phyloP scores from a whole-genome alignment of 1,284 basidiomycete genomes.

The Puccinia coronata region DNA sequence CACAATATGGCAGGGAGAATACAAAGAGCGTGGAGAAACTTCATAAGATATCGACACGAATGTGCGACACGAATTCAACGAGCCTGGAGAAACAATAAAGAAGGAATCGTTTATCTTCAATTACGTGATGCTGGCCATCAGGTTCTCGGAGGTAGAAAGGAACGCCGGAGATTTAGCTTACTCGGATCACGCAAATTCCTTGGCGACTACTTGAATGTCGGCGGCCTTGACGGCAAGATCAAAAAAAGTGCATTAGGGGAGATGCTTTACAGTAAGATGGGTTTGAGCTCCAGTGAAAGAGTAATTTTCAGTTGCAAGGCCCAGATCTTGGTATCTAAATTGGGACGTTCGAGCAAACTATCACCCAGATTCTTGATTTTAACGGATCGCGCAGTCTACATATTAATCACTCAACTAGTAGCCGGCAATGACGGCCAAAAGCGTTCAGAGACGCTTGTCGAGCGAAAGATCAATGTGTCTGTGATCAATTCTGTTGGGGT shows the following conservation, averaged over 20 bases:
- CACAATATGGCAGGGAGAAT: constrained; percentile 98
- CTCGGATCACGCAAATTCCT: constrained; percentile 91
- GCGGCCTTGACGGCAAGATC: constrained; percentile 65
- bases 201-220: constrained; percentile 94
- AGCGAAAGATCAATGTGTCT: constrained; percentile 84
- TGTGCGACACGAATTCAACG: constrained; percentile 92
- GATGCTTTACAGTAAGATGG: constrained; percentile 73
- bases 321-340: constrained; percentile 82
- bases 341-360: constrained; percentile 84
- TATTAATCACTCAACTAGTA: constrained; percentile 67
- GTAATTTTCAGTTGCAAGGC: constrained; percentile 83
- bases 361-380: constrained; percentile 88
- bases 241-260: constrained; percentile 69
- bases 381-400: constrained; percentile 84
- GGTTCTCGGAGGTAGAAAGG: constrained; percentile 85
- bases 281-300: constrained; percentile 73
- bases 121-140: constrained; percentile 92
- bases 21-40: constrained; percentile 93
- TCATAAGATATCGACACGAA: constrained; percentile 90
- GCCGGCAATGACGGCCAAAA: constrained; percentile 68
- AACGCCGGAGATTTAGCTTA: constrained; percentile 87
- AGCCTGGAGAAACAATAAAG: constrained; percentile 99
- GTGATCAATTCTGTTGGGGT: constrained; percentile 82
- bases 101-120: constrained; percentile 81
- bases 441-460: constrained; percentile 67